Conservation (phyloP, 164 flowering plant genomes). For the Sedum album region DNA sequence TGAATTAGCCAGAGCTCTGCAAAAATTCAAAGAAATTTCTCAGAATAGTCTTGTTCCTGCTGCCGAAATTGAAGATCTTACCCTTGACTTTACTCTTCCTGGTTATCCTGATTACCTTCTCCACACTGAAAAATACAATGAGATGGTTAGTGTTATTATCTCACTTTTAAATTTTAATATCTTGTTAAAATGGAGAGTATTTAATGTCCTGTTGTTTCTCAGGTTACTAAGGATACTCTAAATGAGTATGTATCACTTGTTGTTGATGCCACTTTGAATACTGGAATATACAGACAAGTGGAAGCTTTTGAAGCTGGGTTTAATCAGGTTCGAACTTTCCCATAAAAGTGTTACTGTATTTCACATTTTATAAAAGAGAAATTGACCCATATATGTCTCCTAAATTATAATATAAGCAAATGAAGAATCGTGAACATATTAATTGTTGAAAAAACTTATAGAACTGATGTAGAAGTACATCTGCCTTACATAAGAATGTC, state of each 20-base stretch:
- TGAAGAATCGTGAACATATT: background rate
- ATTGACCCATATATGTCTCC: background rate
- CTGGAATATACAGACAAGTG: constrained; percentile 74
- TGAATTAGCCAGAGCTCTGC: constrained; percentile 59
- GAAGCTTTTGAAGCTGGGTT: constrained; percentile 93
- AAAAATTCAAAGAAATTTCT: constrained; percentile 75
- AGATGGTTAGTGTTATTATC: constrained; percentile 34
- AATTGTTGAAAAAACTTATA: background rate
- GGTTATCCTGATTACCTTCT: constrained; percentile 79
- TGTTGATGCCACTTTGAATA: constrained; percentile 65
- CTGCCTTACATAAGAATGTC: background rate
- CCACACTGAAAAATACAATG: constrained; percentile 24
- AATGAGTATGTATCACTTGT: constrained; percentile 59
- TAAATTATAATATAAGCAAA: background rate
- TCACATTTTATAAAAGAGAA: background rate
- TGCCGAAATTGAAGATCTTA: constrained; percentile 75
- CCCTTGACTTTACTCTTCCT: constrained; percentile 85
- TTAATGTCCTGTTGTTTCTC: constrained; percentile 4
- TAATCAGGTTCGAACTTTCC: constrained; percentile 51
- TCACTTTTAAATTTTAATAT: background rate
- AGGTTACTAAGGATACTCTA: constrained; percentile 68
- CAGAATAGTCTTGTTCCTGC: constrained; percentile 33
- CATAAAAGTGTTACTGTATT: background rate
- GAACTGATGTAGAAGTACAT: background rate
- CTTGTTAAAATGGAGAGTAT: background rate